phyloP scores from a whole-genome alignment of 805 yeast species.

The Kregervanrija delftensis region DNA sequence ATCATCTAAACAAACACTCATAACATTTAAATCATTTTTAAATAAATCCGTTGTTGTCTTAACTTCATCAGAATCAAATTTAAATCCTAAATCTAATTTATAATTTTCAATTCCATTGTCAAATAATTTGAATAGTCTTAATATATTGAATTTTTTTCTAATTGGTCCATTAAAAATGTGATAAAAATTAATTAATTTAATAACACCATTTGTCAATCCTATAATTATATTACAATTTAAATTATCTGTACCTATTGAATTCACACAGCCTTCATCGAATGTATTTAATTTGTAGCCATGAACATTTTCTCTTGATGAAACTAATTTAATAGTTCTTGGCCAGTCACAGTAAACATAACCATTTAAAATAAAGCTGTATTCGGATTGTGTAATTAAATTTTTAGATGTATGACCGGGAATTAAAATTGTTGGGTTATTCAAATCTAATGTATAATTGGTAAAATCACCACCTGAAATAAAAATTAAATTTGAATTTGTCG shows the following conservation, averaged over 20 bases:
- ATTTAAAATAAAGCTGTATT: slow-evolving; percentile 18
- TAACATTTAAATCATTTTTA: slow-evolving; percentile 14
- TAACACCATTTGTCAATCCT: slow-evolving; percentile 16
- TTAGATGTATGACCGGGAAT: slow-evolving; percentile 12
- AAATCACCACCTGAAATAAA: slow-evolving; percentile 16
- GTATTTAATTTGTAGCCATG: too few relatives aligned
- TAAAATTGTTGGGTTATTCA: slow-evolving; percentile 11
- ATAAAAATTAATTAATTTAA: slow-evolving; percentile 11
- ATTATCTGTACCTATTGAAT: too few relatives aligned
- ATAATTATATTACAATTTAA: background rate
- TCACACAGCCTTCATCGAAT: too few relatives aligned
- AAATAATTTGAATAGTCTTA: slow-evolving; percentile 19
- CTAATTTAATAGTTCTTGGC: slow-evolving; percentile 10
- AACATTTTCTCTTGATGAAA: too few relatives aligned
- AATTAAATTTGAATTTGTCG: slow-evolving; percentile 7
- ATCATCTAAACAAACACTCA: background rate
- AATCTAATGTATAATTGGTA: slow-evolving; percentile 14
- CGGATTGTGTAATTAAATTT: slow-evolving; percentile 9
- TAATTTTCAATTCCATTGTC: slow-evolving; percentile 10
- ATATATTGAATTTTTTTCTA: slow-evolving; percentile 10
- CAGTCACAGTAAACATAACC: slow-evolving; percentile 16
- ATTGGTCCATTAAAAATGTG: slow-evolving; percentile 6
- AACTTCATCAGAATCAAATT: slow-evolving; percentile 5
- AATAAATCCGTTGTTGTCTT: slow-evolving; percentile 9
- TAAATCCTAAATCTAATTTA: slow-evolving; percentile 18